phyloP scores from a whole-genome alignment of 352 stramenopile species.

The Phytophthora syringae region DNA sequence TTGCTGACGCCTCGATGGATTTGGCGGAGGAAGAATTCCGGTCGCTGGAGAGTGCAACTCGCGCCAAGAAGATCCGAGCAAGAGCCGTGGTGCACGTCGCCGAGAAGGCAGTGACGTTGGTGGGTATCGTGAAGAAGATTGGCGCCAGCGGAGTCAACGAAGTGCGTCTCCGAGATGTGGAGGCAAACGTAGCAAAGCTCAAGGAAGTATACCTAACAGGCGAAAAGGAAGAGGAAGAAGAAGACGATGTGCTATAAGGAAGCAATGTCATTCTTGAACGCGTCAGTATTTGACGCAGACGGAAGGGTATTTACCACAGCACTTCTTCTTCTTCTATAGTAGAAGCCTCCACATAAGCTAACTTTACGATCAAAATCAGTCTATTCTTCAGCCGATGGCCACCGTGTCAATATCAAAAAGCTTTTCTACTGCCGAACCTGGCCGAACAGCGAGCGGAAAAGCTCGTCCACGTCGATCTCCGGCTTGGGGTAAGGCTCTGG shows the following conservation, averaged over 20 bases:
- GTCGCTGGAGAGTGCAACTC: slow-evolving; percentile 62
- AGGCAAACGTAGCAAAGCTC: slow-evolving; percentile 46
- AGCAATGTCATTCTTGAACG: slow-evolving; percentile 12
- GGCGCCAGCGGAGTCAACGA: slow-evolving; percentile 65
- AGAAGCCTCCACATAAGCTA: slow-evolving; percentile 20
- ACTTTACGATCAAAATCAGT: slow-evolving; percentile 24
- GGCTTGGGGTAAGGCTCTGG: slow-evolving; percentile 78
- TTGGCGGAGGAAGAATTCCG: slow-evolving; percentile 84
- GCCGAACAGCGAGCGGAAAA: slow-evolving; percentile 87
- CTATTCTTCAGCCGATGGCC: slow-evolving; percentile 17
- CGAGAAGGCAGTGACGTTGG: slow-evolving; percentile 78
- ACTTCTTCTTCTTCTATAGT: slow-evolving; percentile 28
- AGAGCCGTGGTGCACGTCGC: slow-evolving; percentile 69
- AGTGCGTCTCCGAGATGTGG: slow-evolving; percentile 48
- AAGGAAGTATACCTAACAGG: slow-evolving; percentile 69
- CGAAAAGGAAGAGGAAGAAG: slow-evolving; percentile 82
- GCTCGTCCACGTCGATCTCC: slow-evolving; percentile 85
- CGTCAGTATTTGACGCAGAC: slow-evolving; percentile 9
- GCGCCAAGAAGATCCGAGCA: slow-evolving; percentile 85
- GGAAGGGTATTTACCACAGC: slow-evolving; percentile 1
- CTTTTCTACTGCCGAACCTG: slow-evolving; percentile 52
- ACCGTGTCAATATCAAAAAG: slow-evolving; percentile 10
- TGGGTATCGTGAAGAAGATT: slow-evolving; percentile 88
- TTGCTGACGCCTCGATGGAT: slow-evolving; percentile 76
- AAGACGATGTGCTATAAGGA: slow-evolving; percentile 86